Base-by-base conservation (phyloP, 495 filamentous ascomycete species). In the Penicillium daleae region DNA sequence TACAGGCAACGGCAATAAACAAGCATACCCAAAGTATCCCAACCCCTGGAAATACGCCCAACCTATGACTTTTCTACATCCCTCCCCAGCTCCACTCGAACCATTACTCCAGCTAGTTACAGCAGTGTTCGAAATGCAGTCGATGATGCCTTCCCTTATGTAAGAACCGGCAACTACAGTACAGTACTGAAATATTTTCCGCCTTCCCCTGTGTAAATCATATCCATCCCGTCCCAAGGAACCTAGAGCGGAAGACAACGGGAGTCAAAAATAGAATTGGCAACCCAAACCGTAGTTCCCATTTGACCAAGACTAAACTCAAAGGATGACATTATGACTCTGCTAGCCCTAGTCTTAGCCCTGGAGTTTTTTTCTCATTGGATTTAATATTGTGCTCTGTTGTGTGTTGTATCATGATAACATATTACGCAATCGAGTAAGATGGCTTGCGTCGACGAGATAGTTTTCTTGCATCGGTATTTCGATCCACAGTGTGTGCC, bases 221-320 rank as follows among this genome's bases (percentile, higher is more conserved):
- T 2, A 21, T 40, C 46, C 35, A 13, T 17, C 35, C 35, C 35
- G 35, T 39, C 17, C 46, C 46, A n/a, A 0, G 21, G 42, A 59
- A 31, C 12, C 31, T 15, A 59, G 17, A 10, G 40, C 65, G 65
- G 65, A 67, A 58, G 42, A 40, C 57, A 39, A 35, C 65, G 61
- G 65, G 61, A 67, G 65, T 54, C 39, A 26, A 31, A 24, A 32
- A 44, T 37, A 29, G 42, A 39, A 46, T 4, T 48, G 21, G 17
- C 35, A 39, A 39, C 15, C 35, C 35, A 39, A 39, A 39, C 35
- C 35, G 12, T 39, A 39, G 35, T 39, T 39, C 35, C 35, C 6
- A 15, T 10, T 39, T 39, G 15, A 9, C 0, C 15, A 39, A 39
- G 39, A 32, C 3, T 31, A 27, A 9, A 17, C 10, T 21, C 21